phyloP scores from a whole-genome alignment of 345 rosid genomes.

The Capsella bursapastoris region DNA sequence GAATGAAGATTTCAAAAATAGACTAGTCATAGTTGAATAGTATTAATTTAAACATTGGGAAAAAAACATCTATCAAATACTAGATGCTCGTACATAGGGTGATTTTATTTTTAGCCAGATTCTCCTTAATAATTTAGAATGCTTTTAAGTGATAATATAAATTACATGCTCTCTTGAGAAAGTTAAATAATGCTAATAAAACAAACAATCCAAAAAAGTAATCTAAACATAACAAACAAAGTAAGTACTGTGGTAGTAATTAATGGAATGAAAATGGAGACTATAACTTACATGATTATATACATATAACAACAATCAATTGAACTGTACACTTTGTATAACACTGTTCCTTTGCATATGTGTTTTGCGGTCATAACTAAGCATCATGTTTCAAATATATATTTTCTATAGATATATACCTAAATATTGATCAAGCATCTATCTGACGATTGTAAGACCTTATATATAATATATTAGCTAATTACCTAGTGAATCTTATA shows the following conservation, averaged over 20 bases:
- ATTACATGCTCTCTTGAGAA: neutral
- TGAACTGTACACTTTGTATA: no score
- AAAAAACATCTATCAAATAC: slow-evolving; percentile 1
- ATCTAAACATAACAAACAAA: no score
- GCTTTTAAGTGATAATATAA: neutral
- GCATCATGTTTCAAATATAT: neutral
- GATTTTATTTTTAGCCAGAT: neutral
- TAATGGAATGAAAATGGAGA: no score
- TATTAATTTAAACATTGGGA: neutral
- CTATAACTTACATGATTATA: no score
- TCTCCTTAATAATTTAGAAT: neutral
- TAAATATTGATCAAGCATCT: slow-evolving; percentile 10
- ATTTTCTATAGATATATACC: slow-evolving; percentile 5
- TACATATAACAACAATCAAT: no score
- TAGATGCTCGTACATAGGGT: neutral
- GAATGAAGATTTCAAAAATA: neutral
- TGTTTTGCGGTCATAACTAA: no score
- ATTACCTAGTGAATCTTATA: slow-evolving; percentile 15
- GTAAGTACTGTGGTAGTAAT: no score
- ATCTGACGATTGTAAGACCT: slow-evolving; percentile 15
- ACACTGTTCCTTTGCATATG: no score
- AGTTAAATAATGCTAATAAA: no score
- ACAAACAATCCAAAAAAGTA: no score
- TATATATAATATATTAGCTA: neutral
- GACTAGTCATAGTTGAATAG: neutral